phyloP scores from a whole-genome alignment of 2,329 filamentous ascomycete species.

The Alternaria sp. region DNA sequence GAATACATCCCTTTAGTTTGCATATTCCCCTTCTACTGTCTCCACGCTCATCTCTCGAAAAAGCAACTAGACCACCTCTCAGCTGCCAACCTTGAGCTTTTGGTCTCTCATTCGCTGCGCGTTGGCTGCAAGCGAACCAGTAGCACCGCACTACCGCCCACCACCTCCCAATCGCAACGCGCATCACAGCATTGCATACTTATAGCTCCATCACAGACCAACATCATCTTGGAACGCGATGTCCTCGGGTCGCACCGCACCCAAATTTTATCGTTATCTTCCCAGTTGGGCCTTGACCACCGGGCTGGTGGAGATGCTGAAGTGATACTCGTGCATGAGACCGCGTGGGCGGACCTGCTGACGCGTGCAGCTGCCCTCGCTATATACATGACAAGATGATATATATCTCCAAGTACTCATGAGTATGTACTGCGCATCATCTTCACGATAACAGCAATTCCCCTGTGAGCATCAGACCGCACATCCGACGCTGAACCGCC shows the following conservation, averaged over 20 bases:
- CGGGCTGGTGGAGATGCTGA: conserved; percentile 22
- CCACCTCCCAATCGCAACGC: conserved; percentile 35
- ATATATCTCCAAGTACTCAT: background rate
- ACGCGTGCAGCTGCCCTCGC: conserved; percentile 30
- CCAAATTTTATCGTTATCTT: conserved; percentile 12
- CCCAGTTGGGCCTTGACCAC: conserved; percentile 26
- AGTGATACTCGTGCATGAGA: conserved; percentile 31
- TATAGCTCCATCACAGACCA: conserved; percentile 18
- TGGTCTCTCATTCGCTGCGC: conserved; percentile 37
- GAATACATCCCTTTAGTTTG: conserved; percentile 33
- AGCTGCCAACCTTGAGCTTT: conserved; percentile 20
- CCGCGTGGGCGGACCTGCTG: conserved; percentile 32
- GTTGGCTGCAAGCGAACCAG: conserved; percentile 37
- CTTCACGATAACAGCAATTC: background rate
- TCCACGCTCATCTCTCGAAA: conserved; percentile 17
- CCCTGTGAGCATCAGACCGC: conserved; percentile 2
- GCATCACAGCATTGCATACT: conserved; percentile 29
- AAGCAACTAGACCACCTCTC: conserved; percentile 15
- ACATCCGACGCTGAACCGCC: conserved; percentile 15
- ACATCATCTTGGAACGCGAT: conserved; percentile 16
- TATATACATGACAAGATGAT: conserved; percentile 9
- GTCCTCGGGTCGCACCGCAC: conserved; percentile 23
- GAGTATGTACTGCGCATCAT: conserved; percentile 1
- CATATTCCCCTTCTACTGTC: conserved; percentile 25
- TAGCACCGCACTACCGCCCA: conserved; percentile 31